These are phyloP conservation scores for Lagenidium giganteum DNA, from an alignment of 352 stramenopile genomes.

Conservation along the genomic window DNA sequence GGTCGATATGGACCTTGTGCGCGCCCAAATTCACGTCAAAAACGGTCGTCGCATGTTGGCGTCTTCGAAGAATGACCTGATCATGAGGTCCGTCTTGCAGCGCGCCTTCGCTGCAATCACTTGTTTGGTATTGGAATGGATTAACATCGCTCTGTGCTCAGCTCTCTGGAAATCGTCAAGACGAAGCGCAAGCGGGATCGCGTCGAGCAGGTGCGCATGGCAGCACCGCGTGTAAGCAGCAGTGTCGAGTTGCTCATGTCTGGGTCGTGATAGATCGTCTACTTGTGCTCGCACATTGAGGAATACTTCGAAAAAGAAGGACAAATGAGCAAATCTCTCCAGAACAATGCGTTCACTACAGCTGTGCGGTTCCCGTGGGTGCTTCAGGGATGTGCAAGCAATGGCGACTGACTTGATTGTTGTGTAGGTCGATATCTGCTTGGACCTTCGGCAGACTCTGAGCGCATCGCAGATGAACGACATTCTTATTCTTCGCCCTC, in stretches of 20 bases:
- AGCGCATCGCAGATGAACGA: conserved; percentile 33
- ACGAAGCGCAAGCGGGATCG: conserved; percentile 76
- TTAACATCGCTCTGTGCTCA: conserved; percentile 10
- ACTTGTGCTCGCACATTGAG: conserved; percentile 31
- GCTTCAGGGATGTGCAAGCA: too few relatives aligned
- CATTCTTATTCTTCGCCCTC: conserved; percentile 53
- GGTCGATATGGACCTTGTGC: conserved; percentile 79
- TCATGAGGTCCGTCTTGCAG: conserved; percentile 63
- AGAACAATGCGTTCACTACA: conserved; percentile 59
- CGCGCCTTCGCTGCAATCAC: too few relatives aligned
- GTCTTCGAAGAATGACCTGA: conserved; percentile 65
- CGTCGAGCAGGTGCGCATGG: conserved; percentile 41
- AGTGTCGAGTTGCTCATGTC: too few relatives aligned
- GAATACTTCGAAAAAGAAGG: conserved; percentile 72
- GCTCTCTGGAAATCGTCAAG: conserved; percentile 80
- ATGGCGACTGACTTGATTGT: not conserved
- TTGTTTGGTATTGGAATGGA: conserved; percentile 2
- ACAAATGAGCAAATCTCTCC: conserved; percentile 65
- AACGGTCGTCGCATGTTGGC: conserved; percentile 71
- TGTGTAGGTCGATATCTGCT: conserved; percentile 67
- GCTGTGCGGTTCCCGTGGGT: conserved; percentile 28
- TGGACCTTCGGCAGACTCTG: conserved; percentile 47
- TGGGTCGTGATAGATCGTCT: conserved; percentile 46
- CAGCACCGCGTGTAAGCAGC: too few relatives aligned
- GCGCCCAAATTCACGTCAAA: conserved; percentile 85